Conservation (phyloP, 2,329 filamentous ascomycete species). For the Fusarium sp. region DNA sequence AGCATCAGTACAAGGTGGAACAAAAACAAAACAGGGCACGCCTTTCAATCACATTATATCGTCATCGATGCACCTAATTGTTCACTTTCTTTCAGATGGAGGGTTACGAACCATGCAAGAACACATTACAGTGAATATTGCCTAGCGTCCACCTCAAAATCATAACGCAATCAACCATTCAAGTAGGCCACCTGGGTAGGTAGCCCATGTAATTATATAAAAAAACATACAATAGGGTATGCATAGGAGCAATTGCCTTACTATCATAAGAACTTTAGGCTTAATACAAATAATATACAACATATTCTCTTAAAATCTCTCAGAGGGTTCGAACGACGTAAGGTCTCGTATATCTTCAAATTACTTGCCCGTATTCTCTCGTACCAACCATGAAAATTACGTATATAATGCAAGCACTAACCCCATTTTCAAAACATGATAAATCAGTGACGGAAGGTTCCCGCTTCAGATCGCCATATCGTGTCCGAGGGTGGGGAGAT, state of each 20-base stretch:
- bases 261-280: not conserved
- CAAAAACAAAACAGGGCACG: not conserved
- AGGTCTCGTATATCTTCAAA: not conserved
- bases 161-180: not conserved
- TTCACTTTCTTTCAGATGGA: not conserved
- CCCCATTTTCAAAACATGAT: not conserved
- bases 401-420: not conserved
- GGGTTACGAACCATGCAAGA: not conserved
- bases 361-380: not conserved
- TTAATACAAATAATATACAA: not conserved
- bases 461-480: constrained; percentile 30
- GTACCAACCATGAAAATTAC: not conserved
- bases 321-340: not conserved
- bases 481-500: not conserved
- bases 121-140: not conserved
- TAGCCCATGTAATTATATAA: not conserved
- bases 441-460: constrained; percentile 36
- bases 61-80: not conserved
- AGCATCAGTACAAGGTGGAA: not conserved
- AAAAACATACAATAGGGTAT: not conserved
- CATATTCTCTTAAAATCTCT: not conserved
- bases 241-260: not conserved
- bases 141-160: not conserved
- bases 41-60: not conserved
- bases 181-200: not conserved